Percentiles rank a stretch among this genome's conserved stretches.
Conservation (phyloP, 2,329 filamentous ascomycete genomes). For the Furcasterigmium sp. region DNA sequence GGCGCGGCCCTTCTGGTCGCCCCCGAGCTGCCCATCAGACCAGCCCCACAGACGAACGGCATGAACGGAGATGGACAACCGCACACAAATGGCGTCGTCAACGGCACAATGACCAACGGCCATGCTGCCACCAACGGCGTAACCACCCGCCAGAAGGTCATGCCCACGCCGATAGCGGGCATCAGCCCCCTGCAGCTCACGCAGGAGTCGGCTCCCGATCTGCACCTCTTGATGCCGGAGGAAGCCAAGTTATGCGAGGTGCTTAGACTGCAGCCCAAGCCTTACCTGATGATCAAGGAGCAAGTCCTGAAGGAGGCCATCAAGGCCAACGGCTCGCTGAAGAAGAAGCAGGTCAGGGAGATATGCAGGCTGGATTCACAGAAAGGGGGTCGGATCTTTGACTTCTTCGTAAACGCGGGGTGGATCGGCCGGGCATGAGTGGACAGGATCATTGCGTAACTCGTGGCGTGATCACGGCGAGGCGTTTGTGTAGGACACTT, state of each 20-base stretch:
- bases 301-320: conserved; percentile 85
- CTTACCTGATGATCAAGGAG: conserved; percentile 92
- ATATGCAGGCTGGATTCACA: conserved; percentile 78
- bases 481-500: no score
- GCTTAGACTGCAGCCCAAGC: conserved; percentile 83
- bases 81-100: conserved; percentile 48
- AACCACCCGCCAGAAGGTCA: conserved; percentile 45
- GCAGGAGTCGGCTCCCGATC: conserved; percentile 72
- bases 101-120: conserved; percentile 36
- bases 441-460: not conserved
- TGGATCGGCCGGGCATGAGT: conserved; percentile 80
- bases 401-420: conserved; percentile 89
- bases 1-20: conserved; percentile 73
- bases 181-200: conserved; percentile 62
- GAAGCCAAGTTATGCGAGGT: conserved; percentile 83
- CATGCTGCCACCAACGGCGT: conserved; percentile 32
- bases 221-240: conserved; percentile 79
- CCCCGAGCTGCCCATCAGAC: conserved; percentile 67
- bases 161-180: conserved; percentile 52
- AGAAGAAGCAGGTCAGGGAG: conserved; percentile 90
- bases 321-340: conserved; percentile 79
- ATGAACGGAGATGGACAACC: conserved; percentile 38
- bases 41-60: conserved; percentile 26
- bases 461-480: no score
- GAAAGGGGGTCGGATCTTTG: conserved; percentile 82